These are phyloP conservation scores for Podaxis rugospora DNA, from an alignment of 768 basidiomycete genomes.

Conservation along the genomic window DNA sequence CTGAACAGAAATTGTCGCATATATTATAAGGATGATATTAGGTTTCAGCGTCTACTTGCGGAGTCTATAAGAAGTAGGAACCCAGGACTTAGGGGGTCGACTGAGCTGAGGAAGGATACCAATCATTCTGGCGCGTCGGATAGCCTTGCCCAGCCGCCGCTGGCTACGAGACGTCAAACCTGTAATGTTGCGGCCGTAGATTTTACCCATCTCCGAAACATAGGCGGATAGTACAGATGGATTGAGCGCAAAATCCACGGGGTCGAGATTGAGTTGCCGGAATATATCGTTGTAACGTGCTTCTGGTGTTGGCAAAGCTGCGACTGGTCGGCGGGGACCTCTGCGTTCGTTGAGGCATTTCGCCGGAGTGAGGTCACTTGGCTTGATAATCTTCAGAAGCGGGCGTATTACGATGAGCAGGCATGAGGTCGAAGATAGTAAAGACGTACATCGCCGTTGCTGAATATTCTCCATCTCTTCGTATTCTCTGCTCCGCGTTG, in stretches of 20 bases:
- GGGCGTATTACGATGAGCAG: neutral
- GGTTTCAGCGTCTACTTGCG: neutral
- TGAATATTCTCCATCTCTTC: constrained; percentile 17
- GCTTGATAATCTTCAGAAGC: constrained; percentile 13
- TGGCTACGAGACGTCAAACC: constrained; percentile 76
- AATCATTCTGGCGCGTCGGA: constrained; percentile 88
- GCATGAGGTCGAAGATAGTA: neutral
- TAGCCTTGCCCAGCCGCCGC: constrained; percentile 75
- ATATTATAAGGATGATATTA: neutral
- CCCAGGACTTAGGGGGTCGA: constrained; percentile 17
- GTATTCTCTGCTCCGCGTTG: neutral
- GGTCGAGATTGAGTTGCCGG: constrained; percentile 68
- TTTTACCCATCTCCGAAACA: constrained; percentile 77
- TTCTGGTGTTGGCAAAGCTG: constrained; percentile 52
- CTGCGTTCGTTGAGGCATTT: constrained; percentile 16
- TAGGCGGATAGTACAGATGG: constrained; percentile 50
- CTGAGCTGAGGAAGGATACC: constrained; percentile 68
- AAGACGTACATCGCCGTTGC: constrained; percentile 17
- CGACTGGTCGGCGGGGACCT: constrained; percentile 23
- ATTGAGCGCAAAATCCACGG: constrained; percentile 65
- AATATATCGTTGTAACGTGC: constrained; percentile 65
- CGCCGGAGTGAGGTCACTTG: constrained; percentile 26
- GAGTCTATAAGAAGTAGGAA: neutral
- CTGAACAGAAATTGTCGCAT: neutral
- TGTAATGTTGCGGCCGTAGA: constrained; percentile 64